Percentiles rank a stretch among this genome's conserved stretches.
Conservation (phyloP, 2,329 filamentous ascomycete genomes). For the Amylocarpus encephaloides region DNA sequence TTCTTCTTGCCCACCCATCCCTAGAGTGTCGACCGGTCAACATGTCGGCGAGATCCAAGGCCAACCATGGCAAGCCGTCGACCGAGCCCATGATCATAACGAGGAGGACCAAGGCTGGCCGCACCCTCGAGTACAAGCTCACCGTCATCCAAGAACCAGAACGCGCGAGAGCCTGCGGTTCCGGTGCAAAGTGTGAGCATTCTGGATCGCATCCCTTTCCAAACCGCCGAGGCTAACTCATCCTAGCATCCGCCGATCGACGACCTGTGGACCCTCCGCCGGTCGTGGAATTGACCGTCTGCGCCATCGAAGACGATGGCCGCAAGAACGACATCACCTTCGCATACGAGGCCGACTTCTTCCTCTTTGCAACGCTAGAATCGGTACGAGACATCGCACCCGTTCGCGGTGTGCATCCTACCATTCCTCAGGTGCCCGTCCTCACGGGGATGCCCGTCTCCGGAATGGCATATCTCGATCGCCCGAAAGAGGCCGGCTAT, state of each 20-base stretch:
- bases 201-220: slow-evolving; percentile 2
- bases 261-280: slow-evolving; percentile 54
- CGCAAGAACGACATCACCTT: slow-evolving; percentile 65
- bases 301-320: slow-evolving; percentile 59
- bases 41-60: not conserved
- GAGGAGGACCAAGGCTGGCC: slow-evolving; percentile 62
- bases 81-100: not conserved
- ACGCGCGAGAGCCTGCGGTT: slow-evolving; percentile 89
- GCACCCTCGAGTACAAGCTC: slow-evolving; percentile 73
- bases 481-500: slow-evolving; percentile 74
- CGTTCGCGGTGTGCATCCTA: slow-evolving; percentile 59
- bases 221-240: slow-evolving; percentile 10
- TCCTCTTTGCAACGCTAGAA: slow-evolving; percentile 89
- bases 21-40: not conserved
- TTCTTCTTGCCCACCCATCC: no score
- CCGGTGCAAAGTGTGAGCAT: slow-evolving; percentile 81
- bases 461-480: slow-evolving; percentile 91
- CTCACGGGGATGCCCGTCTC: slow-evolving; percentile 92
- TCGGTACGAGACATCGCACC: slow-evolving; percentile 77
- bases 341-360: slow-evolving; percentile 93
- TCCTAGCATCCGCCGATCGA: slow-evolving; percentile 24
- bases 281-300: slow-evolving; percentile 84
- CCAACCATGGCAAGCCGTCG: not conserved
- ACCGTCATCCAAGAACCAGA: slow-evolving; percentile 90
- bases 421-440: slow-evolving; percentile 69